A percentile compares a stretch with the other conserved stretches of the same genome.
phyloP scores from a whole-genome alignment of 1,139 yeast genomes.

The Komagataea norvegica region DNA sequence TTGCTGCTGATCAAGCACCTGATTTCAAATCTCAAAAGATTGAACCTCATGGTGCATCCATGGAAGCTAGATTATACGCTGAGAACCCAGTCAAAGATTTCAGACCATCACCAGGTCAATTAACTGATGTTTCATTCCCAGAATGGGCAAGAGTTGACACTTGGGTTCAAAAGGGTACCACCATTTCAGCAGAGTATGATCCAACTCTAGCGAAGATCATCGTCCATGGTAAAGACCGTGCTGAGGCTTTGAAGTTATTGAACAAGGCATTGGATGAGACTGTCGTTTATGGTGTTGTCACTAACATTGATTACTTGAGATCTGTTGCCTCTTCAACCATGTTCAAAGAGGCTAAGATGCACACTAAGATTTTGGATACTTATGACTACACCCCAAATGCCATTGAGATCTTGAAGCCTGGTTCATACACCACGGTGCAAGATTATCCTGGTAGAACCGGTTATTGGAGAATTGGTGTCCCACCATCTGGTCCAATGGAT shows the following conservation, averaged over 20 bases:
- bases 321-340: slow-evolving; percentile 77
- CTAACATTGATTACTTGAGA: slow-evolving; percentile 85
- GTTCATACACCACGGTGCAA: slow-evolving; percentile 93
- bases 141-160: slow-evolving; percentile 88
- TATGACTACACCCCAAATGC: slow-evolving; percentile 78
- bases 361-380: slow-evolving; percentile 83
- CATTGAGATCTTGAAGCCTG: slow-evolving; percentile 78
- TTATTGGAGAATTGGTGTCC: slow-evolving; percentile 92
- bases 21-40: slow-evolving; percentile 54
- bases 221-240: slow-evolving; percentile 86
- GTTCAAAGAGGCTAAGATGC: slow-evolving; percentile 80
- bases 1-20: slow-evolving; percentile 88
- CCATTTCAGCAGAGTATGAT: slow-evolving; percentile 87
- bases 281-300: slow-evolving; percentile 78
- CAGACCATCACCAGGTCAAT: slow-evolving; percentile 93
- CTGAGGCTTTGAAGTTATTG: slow-evolving; percentile 73
- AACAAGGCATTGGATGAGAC: slow-evolving; percentile 83
- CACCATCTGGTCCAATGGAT: slow-evolving; percentile 99
- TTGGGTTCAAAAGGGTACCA: slow-evolving; percentile 91
- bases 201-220: slow-evolving; percentile 95
- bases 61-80: slow-evolving; percentile 95
- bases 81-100: slow-evolving; percentile 95
- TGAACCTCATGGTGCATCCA: slow-evolving; percentile 75
- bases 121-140: slow-evolving; percentile 82
- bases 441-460: slow-evolving; percentile 92